These are phyloP conservation scores for Eleusine indica DNA, from an alignment of 176 grass and related monocot species.

Conservation along the genomic window DNA sequence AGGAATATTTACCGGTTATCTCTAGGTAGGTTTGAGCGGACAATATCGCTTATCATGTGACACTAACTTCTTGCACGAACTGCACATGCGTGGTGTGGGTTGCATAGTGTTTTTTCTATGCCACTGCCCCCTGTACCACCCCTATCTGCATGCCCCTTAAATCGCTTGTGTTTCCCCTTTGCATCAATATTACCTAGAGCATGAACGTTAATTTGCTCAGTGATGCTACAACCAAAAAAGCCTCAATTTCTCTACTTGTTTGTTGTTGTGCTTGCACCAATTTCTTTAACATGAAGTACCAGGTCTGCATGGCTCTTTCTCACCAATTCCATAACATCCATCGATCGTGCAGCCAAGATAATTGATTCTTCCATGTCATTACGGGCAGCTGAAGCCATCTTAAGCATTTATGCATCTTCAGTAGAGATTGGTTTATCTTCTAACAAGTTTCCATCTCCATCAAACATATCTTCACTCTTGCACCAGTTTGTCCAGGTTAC, in stretches of 20 bases:
- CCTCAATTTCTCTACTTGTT: not conserved
- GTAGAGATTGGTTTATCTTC: not conserved
- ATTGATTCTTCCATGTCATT: not conserved
- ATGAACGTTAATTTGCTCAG: not conserved
- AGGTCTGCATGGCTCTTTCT: not conserved
- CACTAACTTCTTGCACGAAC: too few species aligned
- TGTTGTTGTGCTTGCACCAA: not conserved
- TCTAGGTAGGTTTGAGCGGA: too few species aligned
- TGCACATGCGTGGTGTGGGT: too few species aligned
- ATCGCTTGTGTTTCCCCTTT: not conserved
- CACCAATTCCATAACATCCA: not conserved
- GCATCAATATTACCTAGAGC: not conserved
- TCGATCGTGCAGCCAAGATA: not conserved
- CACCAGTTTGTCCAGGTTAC: not conserved
- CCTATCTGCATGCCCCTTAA: not conserved
- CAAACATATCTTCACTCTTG: not conserved
- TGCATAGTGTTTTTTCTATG: too few species aligned
- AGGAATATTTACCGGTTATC: too few species aligned
- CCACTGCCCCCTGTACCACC: too few species aligned
- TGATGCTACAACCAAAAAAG: not conserved
- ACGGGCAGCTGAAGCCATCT: not conserved
- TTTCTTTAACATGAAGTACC: not conserved
- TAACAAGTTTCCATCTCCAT: not conserved
- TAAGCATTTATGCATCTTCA: not conserved
- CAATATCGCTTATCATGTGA: too few species aligned